Evolutionary conservation across 2,329 filamentous ascomycete genomes (phyloP).

Genomic region (Sporothrix variecibatus): DNA sequence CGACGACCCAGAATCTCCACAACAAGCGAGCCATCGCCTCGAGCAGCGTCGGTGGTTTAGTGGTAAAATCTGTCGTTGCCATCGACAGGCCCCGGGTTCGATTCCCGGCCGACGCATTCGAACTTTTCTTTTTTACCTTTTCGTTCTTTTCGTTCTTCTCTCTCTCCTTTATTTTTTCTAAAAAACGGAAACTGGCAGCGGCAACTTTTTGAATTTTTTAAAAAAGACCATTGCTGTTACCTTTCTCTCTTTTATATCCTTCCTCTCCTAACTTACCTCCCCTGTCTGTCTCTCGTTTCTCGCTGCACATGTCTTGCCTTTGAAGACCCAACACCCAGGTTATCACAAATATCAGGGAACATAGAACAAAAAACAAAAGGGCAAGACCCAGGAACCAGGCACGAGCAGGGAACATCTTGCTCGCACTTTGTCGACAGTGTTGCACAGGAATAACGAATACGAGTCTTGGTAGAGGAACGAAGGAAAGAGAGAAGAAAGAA

Average conservation of each 20-base stretch:
- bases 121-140: neutral
- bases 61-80: too few relatives aligned
- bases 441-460: constrained; percentile 12
- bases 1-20: too few relatives aligned
- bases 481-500: neutral
- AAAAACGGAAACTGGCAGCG: too few relatives aligned
- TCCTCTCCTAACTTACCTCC: too few relatives aligned
- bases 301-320: neutral
- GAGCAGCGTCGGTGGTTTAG: too few relatives aligned
- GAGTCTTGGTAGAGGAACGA: neutral
- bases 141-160: neutral
- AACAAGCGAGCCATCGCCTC: too few relatives aligned
- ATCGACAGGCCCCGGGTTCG: too few relatives aligned
- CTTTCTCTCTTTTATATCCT: neutral
- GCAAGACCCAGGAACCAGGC: neutral
- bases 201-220: too few relatives aligned
- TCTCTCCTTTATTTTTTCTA: neutral
- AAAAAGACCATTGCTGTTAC: too few relatives aligned
- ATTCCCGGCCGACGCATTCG: too few relatives aligned
- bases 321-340: neutral
- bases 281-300: neutral
- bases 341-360: neutral
- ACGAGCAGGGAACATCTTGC: neutral
- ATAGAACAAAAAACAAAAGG: too few relatives aligned
- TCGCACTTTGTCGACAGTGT: neutral